Evolutionary conservation across 352 stramenopile genomes (phyloP).

Genomic region (Phytophthora cryptogea): DNA sequence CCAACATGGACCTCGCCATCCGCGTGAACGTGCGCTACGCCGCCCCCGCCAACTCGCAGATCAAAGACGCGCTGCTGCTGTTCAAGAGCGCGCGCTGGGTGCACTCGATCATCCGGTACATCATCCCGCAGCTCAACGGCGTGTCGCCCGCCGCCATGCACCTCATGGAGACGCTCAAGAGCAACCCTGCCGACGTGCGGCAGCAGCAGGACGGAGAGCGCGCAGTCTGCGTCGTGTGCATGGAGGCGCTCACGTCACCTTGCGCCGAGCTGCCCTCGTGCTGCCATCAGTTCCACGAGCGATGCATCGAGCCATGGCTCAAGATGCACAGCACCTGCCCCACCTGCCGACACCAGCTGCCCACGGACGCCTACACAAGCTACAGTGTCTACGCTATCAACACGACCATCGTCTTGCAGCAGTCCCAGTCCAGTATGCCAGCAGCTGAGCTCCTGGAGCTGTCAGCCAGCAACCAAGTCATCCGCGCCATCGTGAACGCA

Average conservation of each 20-base stretch:
- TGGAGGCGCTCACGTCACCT: conserved; percentile 63
- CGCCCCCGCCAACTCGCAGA: conserved; percentile 82
- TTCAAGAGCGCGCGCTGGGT: conserved; percentile 91
- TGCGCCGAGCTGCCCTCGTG: conserved; percentile 75
- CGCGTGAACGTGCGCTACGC: conserved; percentile 89
- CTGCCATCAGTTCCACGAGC: conserved; percentile 77
- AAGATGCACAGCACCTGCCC: conserved; percentile 88
- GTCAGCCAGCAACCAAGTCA: conserved; percentile 85
- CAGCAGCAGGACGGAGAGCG: conserved; percentile 30
- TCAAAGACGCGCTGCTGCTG: conserved; percentile 84
- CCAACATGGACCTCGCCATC: conserved; percentile 83
- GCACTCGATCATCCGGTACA: conserved; percentile 91
- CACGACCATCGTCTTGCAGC: conserved; percentile 88
- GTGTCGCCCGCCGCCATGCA: conserved; percentile 72
- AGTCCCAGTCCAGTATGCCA: conserved; percentile 80
- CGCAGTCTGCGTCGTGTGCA: conserved; percentile 79
- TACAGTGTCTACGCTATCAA: conserved; percentile 92
- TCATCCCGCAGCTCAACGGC: conserved; percentile 87
- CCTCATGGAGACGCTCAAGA: conserved; percentile 67
- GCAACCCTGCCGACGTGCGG: conserved; percentile 30
- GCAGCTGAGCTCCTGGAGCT: conserved; percentile 78
- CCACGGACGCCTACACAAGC: conserved; percentile 81
- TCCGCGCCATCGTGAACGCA: conserved; percentile 85
- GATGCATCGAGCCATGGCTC: conserved; percentile 87
- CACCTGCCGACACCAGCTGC: conserved; percentile 80